Evolutionary conservation across 176 grass and related monocot genomes (phyloP).

Genomic region (Otatea glauca): DNA sequence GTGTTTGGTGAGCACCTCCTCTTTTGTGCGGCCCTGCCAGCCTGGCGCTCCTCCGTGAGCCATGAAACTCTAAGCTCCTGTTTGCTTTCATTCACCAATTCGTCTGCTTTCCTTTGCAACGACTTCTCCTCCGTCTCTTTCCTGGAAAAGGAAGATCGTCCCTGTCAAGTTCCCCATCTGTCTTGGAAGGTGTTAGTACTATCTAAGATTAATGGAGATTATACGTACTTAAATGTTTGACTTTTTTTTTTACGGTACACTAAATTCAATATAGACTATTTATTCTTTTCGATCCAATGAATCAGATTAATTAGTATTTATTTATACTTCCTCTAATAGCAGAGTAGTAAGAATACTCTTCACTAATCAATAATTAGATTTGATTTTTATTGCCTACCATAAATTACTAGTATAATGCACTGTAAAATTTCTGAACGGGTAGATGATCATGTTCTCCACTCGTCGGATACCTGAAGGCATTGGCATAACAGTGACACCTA

Average conservation of each 20-base stretch:
- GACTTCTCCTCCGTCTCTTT: conserved; percentile 19
- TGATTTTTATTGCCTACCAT: too few relatives aligned
- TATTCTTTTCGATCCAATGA: too few relatives aligned
- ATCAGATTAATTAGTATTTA: too few relatives aligned
- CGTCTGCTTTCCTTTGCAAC: not conserved
- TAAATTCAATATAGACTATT: too few relatives aligned
- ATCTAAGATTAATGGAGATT: not conserved
- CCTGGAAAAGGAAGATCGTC: conserved; percentile 17
- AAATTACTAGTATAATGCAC: too few relatives aligned
- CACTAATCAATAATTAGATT: too few relatives aligned
- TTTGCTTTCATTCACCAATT: not conserved
- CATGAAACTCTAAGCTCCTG: not conserved
- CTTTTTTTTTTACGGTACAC: too few relatives aligned
- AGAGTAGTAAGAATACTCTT: too few relatives aligned
- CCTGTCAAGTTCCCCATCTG: not conserved
- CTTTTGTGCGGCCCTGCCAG: not conserved
- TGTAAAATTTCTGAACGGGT: too few relatives aligned
- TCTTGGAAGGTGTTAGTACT: not conserved
- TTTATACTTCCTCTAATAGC: too few relatives aligned
- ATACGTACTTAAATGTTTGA: not conserved
- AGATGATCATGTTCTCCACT: not conserved
- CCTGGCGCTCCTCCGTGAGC: not conserved
- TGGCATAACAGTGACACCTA: not conserved
- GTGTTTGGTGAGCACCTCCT: conserved; percentile 29
- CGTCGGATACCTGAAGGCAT: not conserved